Conservation (phyloP, 116 monocot genomes). For the Posidonia oceanica region DNA sequence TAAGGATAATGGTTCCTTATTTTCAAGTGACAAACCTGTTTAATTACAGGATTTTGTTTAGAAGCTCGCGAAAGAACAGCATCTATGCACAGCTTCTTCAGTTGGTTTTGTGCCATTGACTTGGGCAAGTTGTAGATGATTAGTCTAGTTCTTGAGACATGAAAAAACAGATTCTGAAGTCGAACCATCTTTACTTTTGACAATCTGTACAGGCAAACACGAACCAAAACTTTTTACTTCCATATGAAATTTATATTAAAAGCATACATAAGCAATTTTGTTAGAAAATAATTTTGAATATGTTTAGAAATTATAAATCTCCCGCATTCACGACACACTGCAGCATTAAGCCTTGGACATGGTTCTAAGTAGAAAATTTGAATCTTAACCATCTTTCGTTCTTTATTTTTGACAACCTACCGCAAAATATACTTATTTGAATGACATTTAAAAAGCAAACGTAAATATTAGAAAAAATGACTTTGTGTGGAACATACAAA, state of each 20-base stretch:
- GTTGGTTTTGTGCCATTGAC: constrained; percentile 54
- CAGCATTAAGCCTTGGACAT: too few species aligned
- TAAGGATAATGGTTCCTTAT: not conserved
- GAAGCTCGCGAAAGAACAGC: constrained; percentile 78
- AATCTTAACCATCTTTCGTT: too few species aligned
- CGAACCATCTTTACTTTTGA: constrained; percentile 57
- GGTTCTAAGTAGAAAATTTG: too few species aligned
- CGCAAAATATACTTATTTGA: too few species aligned
- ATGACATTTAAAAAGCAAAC: too few species aligned
- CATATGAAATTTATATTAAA: too few species aligned
- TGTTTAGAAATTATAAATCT: too few species aligned
- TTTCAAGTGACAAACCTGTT: constrained; percentile 36
- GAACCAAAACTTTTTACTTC: too few species aligned
- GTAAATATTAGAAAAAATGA: too few species aligned
- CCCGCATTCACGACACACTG: too few species aligned
- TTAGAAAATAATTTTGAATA: not conserved
- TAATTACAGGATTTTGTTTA: constrained; percentile 80
- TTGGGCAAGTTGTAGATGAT: constrained; percentile 91
- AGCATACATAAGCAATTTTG: not conserved
- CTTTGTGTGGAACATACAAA: too few species aligned
- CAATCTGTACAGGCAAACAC: constrained; percentile 29
- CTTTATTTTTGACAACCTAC: too few species aligned
- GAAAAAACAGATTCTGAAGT: constrained; percentile 75
- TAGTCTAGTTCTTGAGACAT: constrained; percentile 84
- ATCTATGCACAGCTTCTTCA: constrained; percentile 67